These are phyloP conservation scores for Penicillium sp. DNA, from an alignment of 2,329 filamentous ascomycete species.

Conservation along the genomic window DNA sequence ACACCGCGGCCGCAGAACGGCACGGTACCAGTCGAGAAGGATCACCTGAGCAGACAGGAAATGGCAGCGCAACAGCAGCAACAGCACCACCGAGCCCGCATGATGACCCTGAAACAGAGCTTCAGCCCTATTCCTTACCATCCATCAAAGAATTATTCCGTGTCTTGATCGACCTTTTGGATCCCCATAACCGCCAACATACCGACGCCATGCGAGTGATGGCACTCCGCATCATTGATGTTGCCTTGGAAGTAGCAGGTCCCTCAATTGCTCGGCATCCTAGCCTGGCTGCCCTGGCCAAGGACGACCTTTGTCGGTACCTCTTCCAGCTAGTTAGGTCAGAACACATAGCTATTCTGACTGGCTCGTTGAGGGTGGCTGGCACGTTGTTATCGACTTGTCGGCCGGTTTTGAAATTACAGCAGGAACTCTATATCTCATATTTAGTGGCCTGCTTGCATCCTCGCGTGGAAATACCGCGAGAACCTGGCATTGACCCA, in stretches of 20 bases:
- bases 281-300: constrained; percentile 78
- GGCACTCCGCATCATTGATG: constrained; percentile 94
- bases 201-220: constrained; percentile 96
- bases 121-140: constrained; percentile 87
- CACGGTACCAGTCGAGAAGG: constrained; percentile 34
- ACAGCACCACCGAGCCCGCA: constrained; percentile 36
- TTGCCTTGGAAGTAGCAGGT: constrained; percentile 91
- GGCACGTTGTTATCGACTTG: constrained; percentile 90
- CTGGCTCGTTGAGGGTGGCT: constrained; percentile 87
- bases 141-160: constrained; percentile 93
- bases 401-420: constrained; percentile 83
- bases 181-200: constrained; percentile 88
- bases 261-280: constrained; percentile 93
- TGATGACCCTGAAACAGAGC: constrained; percentile 51
- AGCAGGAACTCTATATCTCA: constrained; percentile 92
- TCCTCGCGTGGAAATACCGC: constrained; percentile 88
- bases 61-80: constrained; percentile 29
- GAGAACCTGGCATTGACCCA: constrained; percentile 85
- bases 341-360: constrained; percentile 91
- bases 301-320: constrained; percentile 89
- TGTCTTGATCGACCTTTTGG: constrained; percentile 86
- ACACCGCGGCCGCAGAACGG: constrained; percentile 34
- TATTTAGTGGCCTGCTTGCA: constrained; percentile 94
- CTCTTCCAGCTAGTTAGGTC: constrained; percentile 94
- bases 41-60: constrained; percentile 32